Evolutionary conservation across 257 asterid species (phyloP).

Genomic region (Nicotiana paniculata): DNA sequence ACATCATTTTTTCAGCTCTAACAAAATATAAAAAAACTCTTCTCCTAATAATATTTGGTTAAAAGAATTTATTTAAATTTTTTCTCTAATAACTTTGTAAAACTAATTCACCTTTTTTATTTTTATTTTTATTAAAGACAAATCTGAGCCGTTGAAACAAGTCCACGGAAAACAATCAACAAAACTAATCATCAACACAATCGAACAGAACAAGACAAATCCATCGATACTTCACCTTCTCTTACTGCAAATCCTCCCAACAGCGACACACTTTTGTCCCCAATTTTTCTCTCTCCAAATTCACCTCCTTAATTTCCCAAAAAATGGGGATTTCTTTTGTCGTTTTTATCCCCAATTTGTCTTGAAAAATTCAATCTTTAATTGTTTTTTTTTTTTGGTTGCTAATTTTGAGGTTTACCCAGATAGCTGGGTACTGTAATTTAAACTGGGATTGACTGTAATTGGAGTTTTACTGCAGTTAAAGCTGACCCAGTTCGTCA

Average conservation of each 20-base stretch:
- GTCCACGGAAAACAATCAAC: too few relatives aligned
- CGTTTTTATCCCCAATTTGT: conserved; percentile 4
- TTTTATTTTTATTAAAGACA: too few relatives aligned
- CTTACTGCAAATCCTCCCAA: background rate
- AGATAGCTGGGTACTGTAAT: background rate
- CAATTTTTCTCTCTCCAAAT: background rate
- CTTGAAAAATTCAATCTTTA: background rate
- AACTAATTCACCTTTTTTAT: too few relatives aligned
- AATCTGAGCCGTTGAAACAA: too few relatives aligned
- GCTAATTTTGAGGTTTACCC: background rate
- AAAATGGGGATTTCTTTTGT: background rate
- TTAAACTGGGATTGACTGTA: background rate
- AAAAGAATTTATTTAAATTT: too few relatives aligned
- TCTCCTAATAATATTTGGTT: too few relatives aligned
- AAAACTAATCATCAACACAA: too few relatives aligned
- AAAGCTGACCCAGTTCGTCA: conserved; percentile 1
- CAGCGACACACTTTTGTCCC: background rate
- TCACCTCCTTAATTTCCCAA: conserved; percentile 7
- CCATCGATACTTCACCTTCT: too few relatives aligned
- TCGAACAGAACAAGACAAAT: too few relatives aligned
- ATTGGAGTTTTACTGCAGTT: background rate
- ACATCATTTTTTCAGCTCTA: too few relatives aligned
- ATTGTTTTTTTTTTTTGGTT: background rate
- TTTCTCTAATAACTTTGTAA: too few relatives aligned
- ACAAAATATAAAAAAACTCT: too few relatives aligned